Conservation (phyloP, 805 yeast genomes). For the Monosporozyma aquatica region DNA sequence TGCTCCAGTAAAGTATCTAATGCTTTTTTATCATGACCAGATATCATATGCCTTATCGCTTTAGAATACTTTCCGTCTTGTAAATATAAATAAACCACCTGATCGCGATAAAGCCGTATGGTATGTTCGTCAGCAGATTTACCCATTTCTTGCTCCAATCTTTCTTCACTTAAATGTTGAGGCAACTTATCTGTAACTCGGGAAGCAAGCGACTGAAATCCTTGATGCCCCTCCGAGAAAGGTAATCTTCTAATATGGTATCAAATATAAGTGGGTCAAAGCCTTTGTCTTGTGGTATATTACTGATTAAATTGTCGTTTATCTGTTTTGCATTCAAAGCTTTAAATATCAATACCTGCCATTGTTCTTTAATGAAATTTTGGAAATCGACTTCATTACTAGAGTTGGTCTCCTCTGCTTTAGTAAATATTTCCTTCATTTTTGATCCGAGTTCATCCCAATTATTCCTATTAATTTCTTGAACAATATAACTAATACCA, state of each 20-base stretch:
- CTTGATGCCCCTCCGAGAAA: conserved; percentile 29
- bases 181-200: conserved; percentile 30
- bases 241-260: conserved; percentile 38
- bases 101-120: conserved; percentile 37
- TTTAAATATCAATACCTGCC: conserved; percentile 56
- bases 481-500: conserved; percentile 47
- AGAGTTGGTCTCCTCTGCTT: conserved; percentile 11
- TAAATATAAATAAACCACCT: conserved; percentile 46
- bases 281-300: conserved; percentile 44
- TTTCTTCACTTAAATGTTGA: no score
- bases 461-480: conserved; percentile 33
- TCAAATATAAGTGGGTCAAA: conserved; percentile 38
- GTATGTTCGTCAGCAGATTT: no score
- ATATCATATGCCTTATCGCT: conserved; percentile 58
- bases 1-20: conserved; percentile 50
- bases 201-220: conserved; percentile 37
- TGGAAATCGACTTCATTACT: conserved; percentile 16
- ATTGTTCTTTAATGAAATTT: conserved; percentile 33
- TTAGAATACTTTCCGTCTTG: conserved; percentile 46
- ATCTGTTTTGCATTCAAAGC: conserved; percentile 43
- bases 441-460: conserved; percentile 53
- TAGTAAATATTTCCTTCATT: conserved; percentile 23
- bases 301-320: conserved; percentile 35
- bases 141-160: no score
- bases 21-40: conserved; percentile 43